phyloP scores from a whole-genome alignment of 257 asterid species.

The Ehretia macrophylla region DNA sequence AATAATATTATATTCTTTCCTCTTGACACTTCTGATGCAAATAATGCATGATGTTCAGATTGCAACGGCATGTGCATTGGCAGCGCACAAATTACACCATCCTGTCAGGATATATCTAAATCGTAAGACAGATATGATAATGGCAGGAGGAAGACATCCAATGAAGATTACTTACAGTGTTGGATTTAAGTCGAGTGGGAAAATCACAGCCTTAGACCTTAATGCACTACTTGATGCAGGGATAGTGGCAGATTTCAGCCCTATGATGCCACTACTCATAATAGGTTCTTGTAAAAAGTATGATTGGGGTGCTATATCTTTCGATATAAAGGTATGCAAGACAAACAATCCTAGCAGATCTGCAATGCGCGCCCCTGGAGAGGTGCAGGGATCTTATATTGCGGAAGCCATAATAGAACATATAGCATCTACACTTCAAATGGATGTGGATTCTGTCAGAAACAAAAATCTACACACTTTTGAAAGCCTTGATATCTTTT shows the following conservation, averaged over 20 bases:
- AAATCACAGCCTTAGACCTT: conserved; percentile 66
- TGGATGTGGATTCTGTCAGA: conserved; percentile 53
- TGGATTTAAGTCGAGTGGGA: conserved; percentile 64
- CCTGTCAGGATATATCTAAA: conserved; percentile 65
- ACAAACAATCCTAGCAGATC: conserved; percentile 64
- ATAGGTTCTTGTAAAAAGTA: conserved; percentile 50
- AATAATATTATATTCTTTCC: not conserved
- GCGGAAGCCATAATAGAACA: conserved; percentile 71
- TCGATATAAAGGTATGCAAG: conserved; percentile 60
- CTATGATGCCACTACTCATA: conserved; percentile 36
- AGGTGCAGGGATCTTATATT: conserved; percentile 61
- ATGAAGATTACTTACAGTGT: conserved; percentile 65
- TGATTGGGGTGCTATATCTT: conserved; percentile 65
- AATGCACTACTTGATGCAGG: conserved; percentile 64
- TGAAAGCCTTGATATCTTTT: conserved; percentile 46
- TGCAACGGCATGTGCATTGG: conserved; percentile 74
- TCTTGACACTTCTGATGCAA: not conserved
- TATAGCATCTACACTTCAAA: conserved; percentile 42
- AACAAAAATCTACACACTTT: conserved; percentile 48
- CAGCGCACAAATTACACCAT: conserved; percentile 60
- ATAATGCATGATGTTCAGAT: conserved; percentile 29
- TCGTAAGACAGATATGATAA: conserved; percentile 64
- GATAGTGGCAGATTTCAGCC: conserved; percentile 47
- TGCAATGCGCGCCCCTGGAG: conserved; percentile 81
- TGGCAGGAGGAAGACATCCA: conserved; percentile 75